Evolutionary conservation across 2,329 filamentous ascomycete species (phyloP).

Genomic region (Dendrostoma leiphaemia): DNA sequence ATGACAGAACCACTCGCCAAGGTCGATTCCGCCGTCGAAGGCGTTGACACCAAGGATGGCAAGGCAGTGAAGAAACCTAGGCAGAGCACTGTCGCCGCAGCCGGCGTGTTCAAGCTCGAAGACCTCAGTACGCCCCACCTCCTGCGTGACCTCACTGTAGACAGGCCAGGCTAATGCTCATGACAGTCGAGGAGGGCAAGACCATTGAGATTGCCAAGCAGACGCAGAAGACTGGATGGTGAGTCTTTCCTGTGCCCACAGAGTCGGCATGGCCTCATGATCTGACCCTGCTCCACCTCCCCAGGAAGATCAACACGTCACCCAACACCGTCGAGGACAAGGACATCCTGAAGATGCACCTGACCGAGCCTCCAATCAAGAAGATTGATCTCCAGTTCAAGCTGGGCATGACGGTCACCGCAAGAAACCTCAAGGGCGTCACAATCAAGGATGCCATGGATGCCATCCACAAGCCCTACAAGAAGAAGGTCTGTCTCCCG

Average conservation of each 20-base stretch:
- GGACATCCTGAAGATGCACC: conserved; percentile 75
- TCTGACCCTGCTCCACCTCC: too few species aligned
- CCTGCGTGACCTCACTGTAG: not conserved
- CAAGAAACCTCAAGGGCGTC: conserved; percentile 88
- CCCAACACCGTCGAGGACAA: conserved; percentile 76
- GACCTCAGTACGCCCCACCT: conserved; percentile 70
- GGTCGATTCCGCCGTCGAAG: conserved; percentile 88
- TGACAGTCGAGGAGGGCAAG: conserved; percentile 62
- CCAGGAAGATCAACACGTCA: conserved; percentile 92
- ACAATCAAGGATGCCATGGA: conserved; percentile 97
- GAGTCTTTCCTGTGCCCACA: conserved; percentile 36
- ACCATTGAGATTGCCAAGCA: conserved; percentile 73
- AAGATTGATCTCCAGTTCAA: conserved; percentile 94
- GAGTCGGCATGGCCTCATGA: conserved; percentile 11
- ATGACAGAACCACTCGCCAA: conserved; percentile 68
- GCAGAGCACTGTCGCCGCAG: conserved; percentile 69
- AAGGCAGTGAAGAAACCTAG: conserved; percentile 64
- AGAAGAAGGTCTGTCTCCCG: conserved; percentile 75
- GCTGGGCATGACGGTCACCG: conserved; percentile 81
- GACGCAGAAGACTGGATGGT: conserved; percentile 88
- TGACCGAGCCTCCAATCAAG: conserved; percentile 82
- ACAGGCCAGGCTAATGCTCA: conserved; percentile 2
- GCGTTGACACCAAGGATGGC: conserved; percentile 66
- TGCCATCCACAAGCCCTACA: conserved; percentile 93
- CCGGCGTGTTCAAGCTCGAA: conserved; percentile 77